phyloP scores from a whole-genome alignment of 1,139 yeast species.

The Yamadazyma trypodendri region DNA sequence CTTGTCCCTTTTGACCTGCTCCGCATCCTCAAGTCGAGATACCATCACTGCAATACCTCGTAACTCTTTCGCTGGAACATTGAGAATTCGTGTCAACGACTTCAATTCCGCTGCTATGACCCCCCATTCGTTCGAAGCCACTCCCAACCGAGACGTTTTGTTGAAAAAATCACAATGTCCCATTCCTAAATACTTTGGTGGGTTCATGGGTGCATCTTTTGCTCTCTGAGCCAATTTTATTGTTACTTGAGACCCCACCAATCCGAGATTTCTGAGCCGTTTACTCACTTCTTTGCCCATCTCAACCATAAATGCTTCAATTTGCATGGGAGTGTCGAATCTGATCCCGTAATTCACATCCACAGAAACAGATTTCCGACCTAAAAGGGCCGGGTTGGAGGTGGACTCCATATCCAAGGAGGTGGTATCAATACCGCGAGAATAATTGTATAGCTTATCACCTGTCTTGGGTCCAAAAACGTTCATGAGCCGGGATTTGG shows the following conservation, averaged over 20 bases:
- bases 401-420: conserved; percentile 47
- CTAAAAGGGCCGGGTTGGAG: conserved; percentile 41
- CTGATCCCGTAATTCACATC: conserved; percentile 93
- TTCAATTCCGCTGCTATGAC: conserved; percentile 61
- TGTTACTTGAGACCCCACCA: conserved; percentile 58
- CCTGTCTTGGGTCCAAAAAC: conserved; percentile 74
- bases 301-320: conserved; percentile 59
- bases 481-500: conserved; percentile 35
- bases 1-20: conserved; percentile 22
- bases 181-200: conserved; percentile 81
- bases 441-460: conserved; percentile 52
- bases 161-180: conserved; percentile 71
- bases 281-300: conserved; percentile 59
- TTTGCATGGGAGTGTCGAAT: conserved; percentile 57
- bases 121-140: conserved; percentile 63
- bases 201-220: conserved; percentile 63
- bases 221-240: conserved; percentile 67
- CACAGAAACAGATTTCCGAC: conserved; percentile 76
- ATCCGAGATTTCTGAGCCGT: conserved; percentile 48
- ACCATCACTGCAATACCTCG: conserved; percentile 79
- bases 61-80: conserved; percentile 64
- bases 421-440: conserved; percentile 68
- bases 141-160: conserved; percentile 60
- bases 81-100: conserved; percentile 53
- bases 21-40: conserved; percentile 49